Evolutionary conservation across 2,329 filamentous ascomycete genomes (phyloP), one percentile per base, ranked within the genome.

Genomic region (Hypoxylon sp.): DNA sequence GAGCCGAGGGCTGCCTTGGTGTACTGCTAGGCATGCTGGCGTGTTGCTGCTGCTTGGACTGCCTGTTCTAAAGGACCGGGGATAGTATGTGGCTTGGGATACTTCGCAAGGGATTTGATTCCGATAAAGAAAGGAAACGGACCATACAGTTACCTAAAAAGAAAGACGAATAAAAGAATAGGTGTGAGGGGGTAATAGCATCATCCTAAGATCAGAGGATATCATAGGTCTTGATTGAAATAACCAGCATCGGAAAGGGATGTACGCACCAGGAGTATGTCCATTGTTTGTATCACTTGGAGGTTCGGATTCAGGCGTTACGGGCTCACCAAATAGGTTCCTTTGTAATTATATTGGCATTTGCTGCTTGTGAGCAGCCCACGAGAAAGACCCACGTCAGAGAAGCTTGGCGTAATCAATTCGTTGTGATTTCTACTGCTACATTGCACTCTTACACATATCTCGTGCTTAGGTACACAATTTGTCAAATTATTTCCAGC

Each of bases 41-140:
- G 1, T 87, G 85, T 75, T 88, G 86, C 74, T 88, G 86, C 77
- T 88, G 86, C 73, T 74, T 88, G 72, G 86, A 88, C 69, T 69
- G 78, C 21, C 73, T 88, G n/a, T 87, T 87, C 72, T 88, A 83
- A 74, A 43, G 45, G 27, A n/a, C 12, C 2, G 12, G 21, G 3
- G 5, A 14, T 5, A n/a, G 1, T 11, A 4, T 12, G 47, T 16
- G 43, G 12, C 27, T 6, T 27, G 43, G 6, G 3, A 14, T 14
- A n/a, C 5, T 23, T 12, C 2, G 4, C 12, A 30, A 30, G 1
- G 45, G 5, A n/a, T 30, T 2, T 29, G 25, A 16, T 29, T 37
- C 19, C 11, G 48, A 52, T 34, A 30, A 9, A 47, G 29, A 51
- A 50, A 16, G 23, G 29, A 41, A n/a, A 23, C 5, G 8, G 30